Evolutionary conservation across 305 asterid genomes (phyloP), one percentile per base, ranked within the genome.

Genomic region (Coffea humblotiana): DNA sequence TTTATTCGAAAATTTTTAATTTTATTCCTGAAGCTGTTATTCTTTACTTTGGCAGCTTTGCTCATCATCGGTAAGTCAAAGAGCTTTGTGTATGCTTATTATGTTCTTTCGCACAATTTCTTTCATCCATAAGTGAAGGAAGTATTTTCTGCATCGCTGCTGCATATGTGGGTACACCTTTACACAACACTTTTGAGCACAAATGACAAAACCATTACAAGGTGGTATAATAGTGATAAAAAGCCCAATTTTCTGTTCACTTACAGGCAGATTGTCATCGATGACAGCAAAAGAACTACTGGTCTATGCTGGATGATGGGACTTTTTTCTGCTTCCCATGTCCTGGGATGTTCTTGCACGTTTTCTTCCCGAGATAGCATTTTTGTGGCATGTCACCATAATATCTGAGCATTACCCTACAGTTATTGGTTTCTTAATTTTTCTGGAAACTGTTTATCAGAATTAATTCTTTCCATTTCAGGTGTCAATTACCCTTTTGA

Each of bases 281-380:
- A 91, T 8, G 89, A 73, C 68, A 72, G 87, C 78, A 90, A 80
- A 79, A 91, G 97, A 85, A 89, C 97, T 80, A 91, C 92, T 27
- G 95, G 89, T 80, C 92, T 95, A 82, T 87, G 98, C 85, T 95
- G 98, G 97, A 90, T 93, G 67, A 93, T 94, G 2, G 99, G 99
- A 75, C 89, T 95, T 51, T 93, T 92, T 86, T 95, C 99, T 82
- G 93, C 91, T 80, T 92, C 99, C 25, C 98, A 92, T 83, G 96
- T 95, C 47, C 52, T 92, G 66, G 99, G 98, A 95, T 88, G 69
- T 86, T 69, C 86, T 93, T 5, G 98, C 97, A 4, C 97, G 99
- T 76, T 93, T 93, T 87, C 97, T 95, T 71, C 97, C 98, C 0
- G 97, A 83, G 80, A 76, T 43, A 90, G 85, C 86, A 91, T 92